Evolutionary conservation across 2,329 filamentous ascomycete species (phyloP).

Genomic region (Phialophora verrucosa): DNA sequence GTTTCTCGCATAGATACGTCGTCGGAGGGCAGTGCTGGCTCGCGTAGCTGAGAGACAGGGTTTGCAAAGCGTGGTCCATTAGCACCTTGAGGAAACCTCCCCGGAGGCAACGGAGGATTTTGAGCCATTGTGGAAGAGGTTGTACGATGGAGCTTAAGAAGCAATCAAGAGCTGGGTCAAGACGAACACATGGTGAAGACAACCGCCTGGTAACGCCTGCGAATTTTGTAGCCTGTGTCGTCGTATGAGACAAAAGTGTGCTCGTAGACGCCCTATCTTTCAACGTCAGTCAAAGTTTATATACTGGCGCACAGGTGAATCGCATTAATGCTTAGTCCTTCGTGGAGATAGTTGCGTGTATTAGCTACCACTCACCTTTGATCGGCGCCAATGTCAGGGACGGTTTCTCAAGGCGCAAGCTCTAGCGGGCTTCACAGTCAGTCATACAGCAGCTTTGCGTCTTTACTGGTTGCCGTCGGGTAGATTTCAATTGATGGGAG

Average conservation of each 20-base stretch:
- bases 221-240: not conserved
- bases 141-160: not conserved
- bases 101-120: conserved; percentile 17
- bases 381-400: not conserved
- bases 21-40: conserved; percentile 14
- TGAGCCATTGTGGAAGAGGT: conserved; percentile 17
- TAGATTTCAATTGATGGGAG: not conserved
- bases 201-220: not conserved
- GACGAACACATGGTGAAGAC: conserved; percentile 19
- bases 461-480: not conserved
- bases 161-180: not conserved
- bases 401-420: not conserved
- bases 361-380: not conserved
- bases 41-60: conserved; percentile 21
- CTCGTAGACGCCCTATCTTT: not conserved
- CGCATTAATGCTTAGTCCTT: not conserved
- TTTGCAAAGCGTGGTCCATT: conserved; percentile 21
- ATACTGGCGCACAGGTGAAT: not conserved
- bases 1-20: conserved; percentile 35
- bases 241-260: not conserved
- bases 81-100: conserved; percentile 12
- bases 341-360: not conserved
- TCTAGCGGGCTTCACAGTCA: not conserved
- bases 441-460: not conserved
- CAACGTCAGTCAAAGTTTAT: not conserved